Evolutionary conservation across 1,284 basidiomycete genomes (phyloP), one percentile per base, ranked within the genome.

Genomic region (Tilletia indica): DNA sequence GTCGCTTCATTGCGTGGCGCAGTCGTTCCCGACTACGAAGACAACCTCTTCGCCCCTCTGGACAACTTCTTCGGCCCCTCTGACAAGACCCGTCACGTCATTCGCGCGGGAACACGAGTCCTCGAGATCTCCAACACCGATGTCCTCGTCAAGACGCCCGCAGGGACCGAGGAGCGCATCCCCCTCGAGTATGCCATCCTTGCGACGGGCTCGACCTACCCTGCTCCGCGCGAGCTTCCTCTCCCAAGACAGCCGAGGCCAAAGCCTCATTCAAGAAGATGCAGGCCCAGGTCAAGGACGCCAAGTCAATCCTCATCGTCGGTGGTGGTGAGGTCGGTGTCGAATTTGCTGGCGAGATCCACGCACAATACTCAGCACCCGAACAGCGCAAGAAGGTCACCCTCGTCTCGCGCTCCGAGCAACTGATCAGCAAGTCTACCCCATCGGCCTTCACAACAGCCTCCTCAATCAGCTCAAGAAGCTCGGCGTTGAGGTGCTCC

Each of bases 261-360:
- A 39, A 73, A 19, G 69, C 68, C 4, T 58, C 68, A 11, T 74
- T 78, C 34, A 42, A 61, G 42, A 64, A 64, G 38, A 58, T 74
- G 47, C 77, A 79, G 66, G 69, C 42, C 16, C 66, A 79, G 4
- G 66, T 78, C 45, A 61, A 54, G 16, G 63, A 21, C 3, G 76
- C 79, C 9, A 68, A 74, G 67, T 54, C 72, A 38, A 70, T 80
- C 48, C 49, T 80, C 16, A 70, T 79, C 4, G 69, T 80, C 4
- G 79, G 79, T 12, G 79, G 77, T 63, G 87, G 87, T 5, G 79
- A 86, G 0, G 86, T 86, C 25, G 87, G 87, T 2, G 77, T 87
- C 39, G 87, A 88, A 73, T 79, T 85, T 56, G 85, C 85, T 0
- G 87, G 87, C n/a, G 76, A 80, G 45, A 72, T 80, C 39, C 16